Conservation (phyloP, 306 rosid species). For the Malus orientalis region DNA sequence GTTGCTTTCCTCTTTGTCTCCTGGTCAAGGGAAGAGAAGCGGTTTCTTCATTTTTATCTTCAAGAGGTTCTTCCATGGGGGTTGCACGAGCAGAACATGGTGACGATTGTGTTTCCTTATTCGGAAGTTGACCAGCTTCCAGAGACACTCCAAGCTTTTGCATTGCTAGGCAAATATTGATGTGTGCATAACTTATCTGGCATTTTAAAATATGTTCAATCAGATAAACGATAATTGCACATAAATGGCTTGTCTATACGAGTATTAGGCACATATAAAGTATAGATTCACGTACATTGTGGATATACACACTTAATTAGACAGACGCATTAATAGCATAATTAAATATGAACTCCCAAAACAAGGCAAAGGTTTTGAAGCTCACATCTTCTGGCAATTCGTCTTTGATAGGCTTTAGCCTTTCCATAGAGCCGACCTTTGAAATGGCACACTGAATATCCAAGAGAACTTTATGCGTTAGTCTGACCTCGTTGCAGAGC, state of each 20-base stretch:
- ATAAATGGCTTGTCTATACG: neutral
- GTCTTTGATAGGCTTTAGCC: conserved; percentile 78
- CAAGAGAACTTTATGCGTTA: conserved; percentile 32
- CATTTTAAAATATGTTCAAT: conserved; percentile 20
- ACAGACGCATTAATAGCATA: neutral
- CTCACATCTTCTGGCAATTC: conserved; percentile 81
- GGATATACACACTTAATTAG: neutral
- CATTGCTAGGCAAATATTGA: conserved; percentile 55
- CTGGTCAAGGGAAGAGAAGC: conserved; percentile 23
- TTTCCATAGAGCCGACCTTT: conserved; percentile 70
- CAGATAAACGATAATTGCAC: conserved; percentile 13
- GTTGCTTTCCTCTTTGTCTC: conserved; percentile 17
- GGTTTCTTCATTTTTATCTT: conserved; percentile 17
- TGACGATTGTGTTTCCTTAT: conserved; percentile 16
- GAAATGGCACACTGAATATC: conserved; percentile 53
- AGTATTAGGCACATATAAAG: neutral
- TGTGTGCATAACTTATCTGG: conserved; percentile 62
- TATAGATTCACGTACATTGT: neutral
- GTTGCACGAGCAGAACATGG: conserved; percentile 10
- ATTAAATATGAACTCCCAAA: neutral
- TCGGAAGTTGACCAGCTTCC: conserved; percentile 24
- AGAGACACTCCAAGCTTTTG: conserved; percentile 38
- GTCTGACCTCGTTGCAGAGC: conserved; percentile 45
- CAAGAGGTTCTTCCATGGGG: conserved; percentile 12
- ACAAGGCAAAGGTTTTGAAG: conserved; percentile 10